A percentile compares a stretch with the other conserved stretches of the same genome.
phyloP scores from a whole-genome alignment of 495 filamentous ascomycete species.

The Oleoguttula mirabilis region DNA sequence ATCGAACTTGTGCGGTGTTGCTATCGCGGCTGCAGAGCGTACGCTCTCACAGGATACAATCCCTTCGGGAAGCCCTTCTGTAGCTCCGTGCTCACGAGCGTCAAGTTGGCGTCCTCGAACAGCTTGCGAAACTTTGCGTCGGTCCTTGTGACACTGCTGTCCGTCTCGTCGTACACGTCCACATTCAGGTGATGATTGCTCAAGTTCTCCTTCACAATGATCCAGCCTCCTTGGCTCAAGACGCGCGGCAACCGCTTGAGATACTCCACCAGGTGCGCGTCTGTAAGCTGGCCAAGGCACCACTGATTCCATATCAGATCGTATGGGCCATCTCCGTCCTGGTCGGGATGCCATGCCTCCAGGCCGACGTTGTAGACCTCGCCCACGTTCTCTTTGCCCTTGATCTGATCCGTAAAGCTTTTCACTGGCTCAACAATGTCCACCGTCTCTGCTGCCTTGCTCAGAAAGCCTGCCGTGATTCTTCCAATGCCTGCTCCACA shows the following conservation, averaged over 20 bases:
- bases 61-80: slow-evolving; percentile 46
- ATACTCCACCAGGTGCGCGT: slow-evolving; percentile 57
- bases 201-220: slow-evolving; percentile 84
- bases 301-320: slow-evolving; percentile 69
- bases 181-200: slow-evolving; percentile 40
- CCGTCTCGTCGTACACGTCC: slow-evolving; percentile 66
- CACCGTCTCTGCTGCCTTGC: slow-evolving; percentile 38
- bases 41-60: slow-evolving; percentile 29
- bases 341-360: slow-evolving; percentile 55
- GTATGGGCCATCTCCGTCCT: slow-evolving; percentile 34
- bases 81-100: slow-evolving; percentile 55
- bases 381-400: slow-evolving; percentile 33
- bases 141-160: slow-evolving; percentile 66
- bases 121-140: slow-evolving; percentile 58
- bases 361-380: slow-evolving; percentile 61
- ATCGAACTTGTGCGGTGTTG: too few species aligned
- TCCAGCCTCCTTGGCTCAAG: slow-evolving; percentile 41
- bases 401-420: slow-evolving; percentile 44
- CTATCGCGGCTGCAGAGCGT: slow-evolving; percentile 25
- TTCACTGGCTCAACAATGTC: slow-evolving; percentile 51
- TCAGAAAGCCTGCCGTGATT: slow-evolving; percentile 46
- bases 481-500: slow-evolving; percentile 55
- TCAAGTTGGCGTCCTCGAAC: slow-evolving; percentile 58
- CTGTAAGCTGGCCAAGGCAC: slow-evolving; percentile 87
- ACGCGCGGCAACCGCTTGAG: slow-evolving; percentile 47